Evolutionary conservation across 2,329 filamentous ascomycete species (phyloP), one percentile per base, ranked within the genome.

Genomic region (Teratosphaeria pseudoeucalypti): DNA sequence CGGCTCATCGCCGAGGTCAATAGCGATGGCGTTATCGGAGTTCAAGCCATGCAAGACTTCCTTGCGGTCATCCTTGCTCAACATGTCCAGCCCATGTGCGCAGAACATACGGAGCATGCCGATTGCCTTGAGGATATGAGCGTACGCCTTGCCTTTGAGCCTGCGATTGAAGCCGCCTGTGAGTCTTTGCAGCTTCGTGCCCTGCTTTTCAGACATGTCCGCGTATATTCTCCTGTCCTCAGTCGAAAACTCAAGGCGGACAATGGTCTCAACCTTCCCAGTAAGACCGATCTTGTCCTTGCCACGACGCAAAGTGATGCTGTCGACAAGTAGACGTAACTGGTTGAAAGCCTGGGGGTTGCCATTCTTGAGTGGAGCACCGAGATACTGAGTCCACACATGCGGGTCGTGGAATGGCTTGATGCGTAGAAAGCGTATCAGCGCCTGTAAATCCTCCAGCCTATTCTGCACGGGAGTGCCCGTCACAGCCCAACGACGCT

Each of bases 381-480:
- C 82, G 59, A 99, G 94, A 71, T 88, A 85, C 59, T 89, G 84
- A 4, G 85, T 82, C 71, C 96, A 99, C 56, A 85, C 85, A 57
- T 79, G 78, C 58, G 84, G 83, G 55, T 92, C 87, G 62, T 95
- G 85, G 68, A 97, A 97, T 0, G 92, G 92, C 67, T 85, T 85
- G 14, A 97, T 78, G 14, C 88, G 85, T 52, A 97, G 78, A 63
- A 97, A 97, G 34, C 87, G 89, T 60, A 96, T 85, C 2, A 97
- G 78, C 1, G 92, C 89, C 14, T 90, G 89, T 26, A 97, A 80
- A 71, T 99, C 94, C 64, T 95, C 91, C 2, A 97, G 80, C 3
- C 89, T 86, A 70, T 99, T 99, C 74, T 97, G 92, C 9, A 97
- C 89, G 0, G 92, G 94, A 0, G 94, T 97, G 58, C 92, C 94